Evolutionary conservation across 2,329 filamentous ascomycete species (phyloP).

Genomic region (Daldinia sp.): DNA sequence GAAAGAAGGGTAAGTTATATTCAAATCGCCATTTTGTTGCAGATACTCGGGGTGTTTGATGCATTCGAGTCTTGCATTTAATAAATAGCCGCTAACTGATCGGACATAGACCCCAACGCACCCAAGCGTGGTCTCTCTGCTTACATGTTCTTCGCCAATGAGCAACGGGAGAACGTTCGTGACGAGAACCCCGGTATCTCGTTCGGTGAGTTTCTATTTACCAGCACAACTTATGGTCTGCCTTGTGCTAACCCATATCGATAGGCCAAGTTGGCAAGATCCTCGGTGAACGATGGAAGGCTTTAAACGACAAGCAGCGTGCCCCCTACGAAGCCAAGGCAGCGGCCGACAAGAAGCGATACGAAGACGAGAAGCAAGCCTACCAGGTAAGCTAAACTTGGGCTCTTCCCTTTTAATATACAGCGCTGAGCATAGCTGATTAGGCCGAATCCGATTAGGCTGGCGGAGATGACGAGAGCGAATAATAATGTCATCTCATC

Average conservation of each 20-base stretch:
- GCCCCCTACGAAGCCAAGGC: constrained; percentile 97
- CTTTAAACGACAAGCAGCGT: constrained; percentile 91
- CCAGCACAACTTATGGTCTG: background rate
- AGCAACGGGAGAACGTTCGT: constrained; percentile 97
- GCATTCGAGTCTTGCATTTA: background rate
- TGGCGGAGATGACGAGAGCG: constrained; percentile 68
- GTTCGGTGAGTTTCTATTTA: constrained; percentile 75
- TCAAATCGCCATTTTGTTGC: background rate
- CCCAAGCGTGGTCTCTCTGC: constrained; percentile 99
- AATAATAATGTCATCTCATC: constrained; percentile 37
- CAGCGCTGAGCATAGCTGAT: constrained; percentile 42
- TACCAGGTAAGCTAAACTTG: constrained; percentile 77
- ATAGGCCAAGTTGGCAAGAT: constrained; percentile 95
- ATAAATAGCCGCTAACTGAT: constrained; percentile 29
- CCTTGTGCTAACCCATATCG: constrained; percentile 33
- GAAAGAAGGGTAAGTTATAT: constrained; percentile 68
- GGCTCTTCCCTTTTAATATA: constrained; percentile 21
- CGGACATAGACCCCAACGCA: constrained; percentile 84
- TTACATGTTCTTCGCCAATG: constrained; percentile 99
- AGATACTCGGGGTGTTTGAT: constrained; percentile 3
- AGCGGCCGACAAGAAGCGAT: constrained; percentile 97
- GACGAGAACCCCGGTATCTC: constrained; percentile 98
- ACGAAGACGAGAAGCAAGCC: constrained; percentile 96
- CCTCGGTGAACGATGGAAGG: constrained; percentile 99
- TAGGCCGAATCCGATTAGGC: constrained; percentile 61